Conservation (phyloP, 2,329 filamentous ascomycete species). For the Fusarium pseudocircinatum region DNA sequence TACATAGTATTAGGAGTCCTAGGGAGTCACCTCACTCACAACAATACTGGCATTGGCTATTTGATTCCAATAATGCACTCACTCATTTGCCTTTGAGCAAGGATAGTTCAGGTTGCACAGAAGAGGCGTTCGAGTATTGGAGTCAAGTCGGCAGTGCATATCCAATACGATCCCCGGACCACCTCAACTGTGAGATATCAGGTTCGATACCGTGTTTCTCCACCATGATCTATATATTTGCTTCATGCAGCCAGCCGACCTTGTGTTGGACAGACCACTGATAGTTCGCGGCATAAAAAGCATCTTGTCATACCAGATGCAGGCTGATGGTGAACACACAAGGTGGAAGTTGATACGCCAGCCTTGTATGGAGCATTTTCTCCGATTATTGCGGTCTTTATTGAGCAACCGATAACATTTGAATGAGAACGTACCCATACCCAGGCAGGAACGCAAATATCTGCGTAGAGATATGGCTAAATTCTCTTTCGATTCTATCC, state of each 20-base stretch:
- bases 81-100: background rate
- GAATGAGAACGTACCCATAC: background rate
- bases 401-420: background rate
- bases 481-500: background rate
- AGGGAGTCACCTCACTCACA: background rate
- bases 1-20: background rate
- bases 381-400: background rate
- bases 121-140: slow-evolving; percentile 1
- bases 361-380: background rate
- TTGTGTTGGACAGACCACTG: background rate
- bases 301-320: slow-evolving; percentile 9
- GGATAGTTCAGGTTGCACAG: background rate
- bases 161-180: background rate
- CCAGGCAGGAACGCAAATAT: background rate
- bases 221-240: background rate
- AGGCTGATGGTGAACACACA: background rate
- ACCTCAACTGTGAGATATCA: background rate
- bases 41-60: background rate
- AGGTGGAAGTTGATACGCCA: background rate
- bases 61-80: background rate
- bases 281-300: background rate
- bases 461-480: background rate
- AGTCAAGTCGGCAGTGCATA: background rate
- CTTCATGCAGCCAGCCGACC: slow-evolving; percentile 22
- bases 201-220: background rate